phyloP scores from a whole-genome alignment of 2,329 filamentous ascomycete species.

The Penicillium sp. region DNA sequence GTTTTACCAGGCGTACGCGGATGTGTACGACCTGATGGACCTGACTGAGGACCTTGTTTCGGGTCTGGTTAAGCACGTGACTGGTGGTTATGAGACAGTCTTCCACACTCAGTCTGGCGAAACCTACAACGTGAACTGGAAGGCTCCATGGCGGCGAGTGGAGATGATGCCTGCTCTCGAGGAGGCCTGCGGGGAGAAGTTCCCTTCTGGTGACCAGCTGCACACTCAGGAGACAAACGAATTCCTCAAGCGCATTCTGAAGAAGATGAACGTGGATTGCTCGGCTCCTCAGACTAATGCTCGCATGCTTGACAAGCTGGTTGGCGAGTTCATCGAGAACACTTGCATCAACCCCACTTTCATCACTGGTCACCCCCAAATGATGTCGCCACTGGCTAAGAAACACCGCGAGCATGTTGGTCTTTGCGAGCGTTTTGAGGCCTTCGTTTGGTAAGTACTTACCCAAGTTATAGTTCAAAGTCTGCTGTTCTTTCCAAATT shows the following conservation, averaged over 20 bases:
- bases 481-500: too few species aligned
- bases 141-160: constrained; percentile 85
- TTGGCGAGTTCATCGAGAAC: constrained; percentile 92
- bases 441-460: constrained; percentile 65
- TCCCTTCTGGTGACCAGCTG: constrained; percentile 82
- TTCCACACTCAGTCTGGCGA: constrained; percentile 87
- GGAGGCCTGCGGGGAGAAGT: constrained; percentile 85
- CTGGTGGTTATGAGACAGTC: constrained; percentile 77
- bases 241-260: constrained; percentile 78
- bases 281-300: constrained; percentile 87
- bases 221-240: constrained; percentile 84
- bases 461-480: neutral
- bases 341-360: constrained; percentile 92
- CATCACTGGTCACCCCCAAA: constrained; percentile 77
- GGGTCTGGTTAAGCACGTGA: constrained; percentile 81
- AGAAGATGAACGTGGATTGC: constrained; percentile 90
- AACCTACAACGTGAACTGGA: constrained; percentile 91
- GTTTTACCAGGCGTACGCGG: constrained; percentile 93
- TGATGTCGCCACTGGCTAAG: constrained; percentile 97
- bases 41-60: constrained; percentile 93
- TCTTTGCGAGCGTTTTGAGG: constrained; percentile 95
- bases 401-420: constrained; percentile 75
- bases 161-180: constrained; percentile 96
- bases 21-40: constrained; percentile 86
- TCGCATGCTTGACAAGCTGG: constrained; percentile 92